These are phyloP conservation scores for Acanthamoeba triangularis DNA, from an alignment of 208 protist genomes.

Conservation along the genomic window DNA sequence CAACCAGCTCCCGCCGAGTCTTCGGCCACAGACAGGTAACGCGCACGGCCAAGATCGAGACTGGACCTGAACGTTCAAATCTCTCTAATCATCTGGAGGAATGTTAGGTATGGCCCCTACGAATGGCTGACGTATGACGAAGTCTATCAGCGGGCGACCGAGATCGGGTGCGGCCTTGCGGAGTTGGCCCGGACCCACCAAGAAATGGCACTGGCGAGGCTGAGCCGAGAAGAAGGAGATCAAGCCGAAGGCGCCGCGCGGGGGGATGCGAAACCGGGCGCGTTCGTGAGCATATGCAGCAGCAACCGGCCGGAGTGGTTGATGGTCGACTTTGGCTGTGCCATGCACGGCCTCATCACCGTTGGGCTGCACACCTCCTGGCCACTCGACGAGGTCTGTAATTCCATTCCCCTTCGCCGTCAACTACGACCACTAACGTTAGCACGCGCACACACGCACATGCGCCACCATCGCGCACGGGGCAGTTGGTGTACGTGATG, in stretches of 20 bases:
- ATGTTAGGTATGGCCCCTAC: neutral
- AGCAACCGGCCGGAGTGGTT: conserved; percentile 79
- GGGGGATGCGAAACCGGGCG: neutral
- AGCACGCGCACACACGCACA: too few relatives aligned
- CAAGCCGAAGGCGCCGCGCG: neutral
- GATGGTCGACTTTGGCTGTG: conserved; percentile 72
- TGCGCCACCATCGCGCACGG: too few relatives aligned
- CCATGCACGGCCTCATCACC: neutral
- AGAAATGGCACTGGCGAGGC: neutral
- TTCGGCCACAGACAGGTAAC: too few relatives aligned
- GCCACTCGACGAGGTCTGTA: neutral
- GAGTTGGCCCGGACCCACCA: neutral
- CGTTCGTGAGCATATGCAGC: conserved; percentile 55
- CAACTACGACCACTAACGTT: too few relatives aligned
- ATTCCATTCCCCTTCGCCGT: neutral
- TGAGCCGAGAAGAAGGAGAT: neutral
- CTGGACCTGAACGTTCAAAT: too few relatives aligned
- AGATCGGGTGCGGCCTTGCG: neutral
- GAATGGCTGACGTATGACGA: neutral
- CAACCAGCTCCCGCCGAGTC: neutral
- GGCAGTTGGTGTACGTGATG: conserved; percentile 36
- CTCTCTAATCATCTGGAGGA: neutral
- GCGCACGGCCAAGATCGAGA: too few relatives aligned
- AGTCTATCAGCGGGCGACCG: neutral
- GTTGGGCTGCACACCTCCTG: conserved; percentile 74